phyloP scores from a whole-genome alignment of 2,329 filamentous ascomycete species.

The Trichoderma koningiopsis region DNA sequence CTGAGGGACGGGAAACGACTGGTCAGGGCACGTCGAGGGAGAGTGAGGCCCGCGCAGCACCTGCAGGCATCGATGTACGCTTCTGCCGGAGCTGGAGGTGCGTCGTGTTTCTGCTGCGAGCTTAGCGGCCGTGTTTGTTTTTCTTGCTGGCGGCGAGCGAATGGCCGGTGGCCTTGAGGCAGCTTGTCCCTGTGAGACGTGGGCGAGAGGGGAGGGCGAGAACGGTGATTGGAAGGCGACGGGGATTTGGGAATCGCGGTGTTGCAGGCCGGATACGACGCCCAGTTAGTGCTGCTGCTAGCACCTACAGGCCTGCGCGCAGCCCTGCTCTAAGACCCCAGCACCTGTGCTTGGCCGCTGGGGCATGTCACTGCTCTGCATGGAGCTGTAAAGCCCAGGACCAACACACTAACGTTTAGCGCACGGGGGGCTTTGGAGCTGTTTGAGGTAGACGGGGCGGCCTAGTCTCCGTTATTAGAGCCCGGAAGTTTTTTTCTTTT shows the following conservation, averaged over 20 bases:
- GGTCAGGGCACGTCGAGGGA: constrained; percentile 44
- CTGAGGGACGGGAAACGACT: constrained; percentile 42
- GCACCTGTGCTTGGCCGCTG: neutral
- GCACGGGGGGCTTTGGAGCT: neutral
- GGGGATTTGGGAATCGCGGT: neutral
- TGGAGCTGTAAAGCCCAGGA: neutral
- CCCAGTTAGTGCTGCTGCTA: constrained; percentile 2
- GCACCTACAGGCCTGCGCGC: neutral
- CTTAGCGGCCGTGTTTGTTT: constrained; percentile 16
- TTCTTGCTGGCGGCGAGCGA: neutral
- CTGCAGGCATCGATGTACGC: constrained; percentile 52
- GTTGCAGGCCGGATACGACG: constrained; percentile 23
- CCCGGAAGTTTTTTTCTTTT: neutral
- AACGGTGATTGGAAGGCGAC: constrained; percentile 27
- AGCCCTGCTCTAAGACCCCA: constrained; percentile 7
- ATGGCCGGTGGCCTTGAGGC: constrained; percentile 2
- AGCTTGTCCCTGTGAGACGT: constrained; percentile 24
- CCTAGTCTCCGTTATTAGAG: constrained; percentile 10
- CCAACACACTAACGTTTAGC: neutral
- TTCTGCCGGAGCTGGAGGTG: neutral
- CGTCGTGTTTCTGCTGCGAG: neutral
- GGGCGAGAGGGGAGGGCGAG: constrained; percentile 25
- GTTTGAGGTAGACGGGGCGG: constrained; percentile 14
- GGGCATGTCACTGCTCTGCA: constrained; percentile 17
- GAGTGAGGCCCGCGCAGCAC: constrained; percentile 47